Conservation (phyloP, 2,329 filamentous ascomycete species). For the Aspergillus tamarii region DNA sequence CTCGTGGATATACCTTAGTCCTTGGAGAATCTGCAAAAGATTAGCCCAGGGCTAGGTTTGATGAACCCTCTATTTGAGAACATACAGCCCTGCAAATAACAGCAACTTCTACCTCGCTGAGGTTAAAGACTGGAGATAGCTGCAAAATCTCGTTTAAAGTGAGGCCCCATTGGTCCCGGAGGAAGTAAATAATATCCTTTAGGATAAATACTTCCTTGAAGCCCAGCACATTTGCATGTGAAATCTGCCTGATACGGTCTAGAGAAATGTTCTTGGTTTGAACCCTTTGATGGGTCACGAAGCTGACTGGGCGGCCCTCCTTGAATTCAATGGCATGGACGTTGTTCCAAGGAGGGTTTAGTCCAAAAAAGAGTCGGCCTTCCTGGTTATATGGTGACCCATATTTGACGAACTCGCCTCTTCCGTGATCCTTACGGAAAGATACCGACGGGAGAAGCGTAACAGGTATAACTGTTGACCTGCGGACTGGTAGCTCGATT, state of each 20-base stretch:
- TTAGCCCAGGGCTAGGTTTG: neutral
- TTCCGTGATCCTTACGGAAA: neutral
- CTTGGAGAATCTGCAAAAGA: slow-evolving; percentile 11
- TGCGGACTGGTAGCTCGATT: slow-evolving; percentile 1
- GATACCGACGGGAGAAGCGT: slow-evolving; percentile 1
- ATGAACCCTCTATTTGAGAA: neutral
- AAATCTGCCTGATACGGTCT: slow-evolving; percentile 8
- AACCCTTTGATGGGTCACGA: slow-evolving; percentile 2
- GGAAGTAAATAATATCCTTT: slow-evolving; percentile 7
- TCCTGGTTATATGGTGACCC: slow-evolving; percentile 9
- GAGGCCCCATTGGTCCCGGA: slow-evolving; percentile 10
- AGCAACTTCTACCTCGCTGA: slow-evolving; percentile 13
- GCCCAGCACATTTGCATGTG: slow-evolving; percentile 13
- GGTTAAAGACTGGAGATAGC: slow-evolving; percentile 9
- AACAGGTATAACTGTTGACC: neutral
- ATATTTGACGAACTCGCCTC: slow-evolving; percentile 9
- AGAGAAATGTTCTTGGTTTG: slow-evolving; percentile 2
- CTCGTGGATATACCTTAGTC: slow-evolving; percentile 15
- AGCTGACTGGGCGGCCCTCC: slow-evolving; percentile 8
- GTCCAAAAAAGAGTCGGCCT: slow-evolving; percentile 10
- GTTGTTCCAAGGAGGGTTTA: slow-evolving; percentile 6
- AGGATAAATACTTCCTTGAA: slow-evolving; percentile 14
- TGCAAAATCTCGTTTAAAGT: slow-evolving; percentile 8
- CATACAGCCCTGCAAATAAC: slow-evolving; percentile 10
- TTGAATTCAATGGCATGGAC: slow-evolving; percentile 15